A percentile compares a stretch with the other conserved stretches of the same genome.
These are phyloP conservation scores for Sphagnum tenellum DNA, from an alignment of 225 moss, liverwort and hornwort genomes.

Conservation along the genomic window DNA sequence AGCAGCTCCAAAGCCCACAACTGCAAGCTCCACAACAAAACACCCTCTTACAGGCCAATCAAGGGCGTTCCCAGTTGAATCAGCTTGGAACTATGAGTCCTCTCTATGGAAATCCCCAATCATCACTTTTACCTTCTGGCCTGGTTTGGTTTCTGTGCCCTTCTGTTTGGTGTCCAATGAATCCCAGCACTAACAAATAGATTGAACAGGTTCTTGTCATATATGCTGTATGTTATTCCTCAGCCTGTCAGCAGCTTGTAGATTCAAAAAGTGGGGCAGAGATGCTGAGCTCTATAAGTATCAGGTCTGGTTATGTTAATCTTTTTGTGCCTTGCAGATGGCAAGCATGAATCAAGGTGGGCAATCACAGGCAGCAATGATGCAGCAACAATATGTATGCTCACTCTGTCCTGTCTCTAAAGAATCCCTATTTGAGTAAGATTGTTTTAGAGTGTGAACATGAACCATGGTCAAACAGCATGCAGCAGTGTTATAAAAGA, in stretches of 20 bases:
- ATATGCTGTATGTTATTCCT: neutral
- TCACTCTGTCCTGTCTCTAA: too few species aligned
- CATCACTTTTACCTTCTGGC: constrained; percentile 37
- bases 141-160: constrained; percentile 19
- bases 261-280: too few species aligned
- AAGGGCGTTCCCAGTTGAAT: constrained; percentile 69
- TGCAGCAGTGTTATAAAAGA: too few species aligned
- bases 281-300: too few species aligned
- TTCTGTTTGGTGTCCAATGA: neutral
- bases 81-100: constrained; percentile 44
- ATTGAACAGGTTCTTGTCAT: neutral
- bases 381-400: constrained; percentile 61
- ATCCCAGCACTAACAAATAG: neutral
- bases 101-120: constrained; percentile 46
- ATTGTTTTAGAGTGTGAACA: too few species aligned
- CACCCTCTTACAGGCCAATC: constrained; percentile 46
- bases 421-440: too few species aligned
- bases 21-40: constrained; percentile 59
- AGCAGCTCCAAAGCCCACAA: constrained; percentile 69
- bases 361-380: constrained; percentile 47
- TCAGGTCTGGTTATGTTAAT: too few species aligned
- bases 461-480: too few species aligned
- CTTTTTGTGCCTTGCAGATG: constrained; percentile 15
- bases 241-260: neutral
- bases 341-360: constrained; percentile 50